Percentiles rank a stretch among this genome's conserved stretches.
Conservation (phyloP, 2,329 filamentous ascomycete species). For the Monosporascus ibericus region DNA sequence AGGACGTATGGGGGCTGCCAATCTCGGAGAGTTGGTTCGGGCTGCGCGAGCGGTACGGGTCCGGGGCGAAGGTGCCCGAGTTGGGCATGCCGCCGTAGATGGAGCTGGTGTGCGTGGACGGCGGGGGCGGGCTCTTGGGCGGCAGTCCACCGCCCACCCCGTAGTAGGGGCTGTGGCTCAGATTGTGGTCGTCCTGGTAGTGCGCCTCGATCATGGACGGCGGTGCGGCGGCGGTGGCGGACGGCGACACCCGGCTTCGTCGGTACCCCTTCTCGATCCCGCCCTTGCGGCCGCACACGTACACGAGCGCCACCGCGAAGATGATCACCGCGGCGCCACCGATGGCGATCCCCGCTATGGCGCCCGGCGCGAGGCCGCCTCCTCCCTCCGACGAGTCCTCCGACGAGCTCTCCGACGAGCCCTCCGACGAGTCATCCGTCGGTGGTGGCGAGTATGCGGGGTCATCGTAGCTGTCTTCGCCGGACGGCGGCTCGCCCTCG, state of each 20-base stretch:
- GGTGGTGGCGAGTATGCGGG: conserved; percentile 8
- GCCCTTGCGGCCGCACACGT: conserved; percentile 38
- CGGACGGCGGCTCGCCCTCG: conserved; percentile 23
- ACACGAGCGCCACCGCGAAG: conserved; percentile 39
- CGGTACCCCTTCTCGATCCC: conserved; percentile 31
- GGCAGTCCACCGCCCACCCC: neutral
- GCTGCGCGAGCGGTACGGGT: conserved; percentile 9
- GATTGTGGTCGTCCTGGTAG: conserved; percentile 9
- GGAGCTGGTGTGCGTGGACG: conserved; percentile 6
- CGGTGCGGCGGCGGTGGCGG: conserved; percentile 2
- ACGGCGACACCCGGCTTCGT: conserved; percentile 11
- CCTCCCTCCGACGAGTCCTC: conserved; percentile 13
- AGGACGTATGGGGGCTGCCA: conserved; percentile 13
- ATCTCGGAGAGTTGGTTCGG: conserved; percentile 7
- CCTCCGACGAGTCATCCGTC: conserved; percentile 13
- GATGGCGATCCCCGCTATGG: conserved; percentile 55
- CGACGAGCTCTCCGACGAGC: conserved; percentile 22
- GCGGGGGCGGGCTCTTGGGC: conserved; percentile 10
- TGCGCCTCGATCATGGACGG: conserved; percentile 23
- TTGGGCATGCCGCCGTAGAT: neutral
- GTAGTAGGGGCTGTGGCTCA: neutral
- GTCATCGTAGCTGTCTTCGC: conserved; percentile 11
- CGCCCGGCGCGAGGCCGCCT: conserved; percentile 34
- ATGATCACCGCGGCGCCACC: conserved; percentile 40
- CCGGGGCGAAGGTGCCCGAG: neutral